A percentile compares a stretch with the other conserved stretches of the same genome.
phyloP scores from a whole-genome alignment of 2,329 filamentous ascomycete genomes.

The Magnaporthiopsis poae region DNA sequence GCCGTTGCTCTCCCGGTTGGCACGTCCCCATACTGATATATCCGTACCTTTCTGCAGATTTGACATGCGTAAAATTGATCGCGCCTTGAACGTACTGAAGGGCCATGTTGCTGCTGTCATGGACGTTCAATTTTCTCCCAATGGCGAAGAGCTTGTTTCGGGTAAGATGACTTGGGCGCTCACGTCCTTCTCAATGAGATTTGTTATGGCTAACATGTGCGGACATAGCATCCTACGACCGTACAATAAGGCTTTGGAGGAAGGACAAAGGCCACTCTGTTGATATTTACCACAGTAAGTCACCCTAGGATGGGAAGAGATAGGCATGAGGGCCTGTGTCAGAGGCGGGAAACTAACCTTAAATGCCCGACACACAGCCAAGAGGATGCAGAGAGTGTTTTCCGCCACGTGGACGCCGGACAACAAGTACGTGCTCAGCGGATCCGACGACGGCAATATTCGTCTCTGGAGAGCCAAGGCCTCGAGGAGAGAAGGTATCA shows the following conservation, averaged over 20 bases:
- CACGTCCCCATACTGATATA: background rate
- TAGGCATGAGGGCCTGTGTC: background rate
- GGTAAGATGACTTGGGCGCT: conserved; percentile 26
- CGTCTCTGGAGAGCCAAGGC: conserved; percentile 79
- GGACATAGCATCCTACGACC: conserved; percentile 50
- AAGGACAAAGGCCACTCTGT: conserved; percentile 71
- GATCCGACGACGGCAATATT: conserved; percentile 87
- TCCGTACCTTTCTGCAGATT: conserved; percentile 35
- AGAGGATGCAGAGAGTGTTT: conserved; percentile 88
- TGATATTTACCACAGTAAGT: conserved; percentile 74
- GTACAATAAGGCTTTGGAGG: conserved; percentile 78
- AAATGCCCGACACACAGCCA: conserved; percentile 59
- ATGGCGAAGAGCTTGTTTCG: conserved; percentile 87
- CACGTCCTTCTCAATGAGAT: background rate
- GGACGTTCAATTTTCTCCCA: conserved; percentile 92
- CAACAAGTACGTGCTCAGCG: conserved; percentile 77
- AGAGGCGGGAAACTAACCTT: conserved; percentile 51
- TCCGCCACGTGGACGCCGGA: conserved; percentile 54
- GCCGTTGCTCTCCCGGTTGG: too few relatives aligned
- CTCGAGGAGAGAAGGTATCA: conserved; percentile 72
- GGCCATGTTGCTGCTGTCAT: conserved; percentile 86
- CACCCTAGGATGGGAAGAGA: background rate
- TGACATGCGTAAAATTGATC: conserved; percentile 83
- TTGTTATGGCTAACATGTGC: conserved; percentile 3
- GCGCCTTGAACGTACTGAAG: conserved; percentile 80